Conservation (phyloP, 768 basidiomycete species). For the Lyophyllum decastes region DNA sequence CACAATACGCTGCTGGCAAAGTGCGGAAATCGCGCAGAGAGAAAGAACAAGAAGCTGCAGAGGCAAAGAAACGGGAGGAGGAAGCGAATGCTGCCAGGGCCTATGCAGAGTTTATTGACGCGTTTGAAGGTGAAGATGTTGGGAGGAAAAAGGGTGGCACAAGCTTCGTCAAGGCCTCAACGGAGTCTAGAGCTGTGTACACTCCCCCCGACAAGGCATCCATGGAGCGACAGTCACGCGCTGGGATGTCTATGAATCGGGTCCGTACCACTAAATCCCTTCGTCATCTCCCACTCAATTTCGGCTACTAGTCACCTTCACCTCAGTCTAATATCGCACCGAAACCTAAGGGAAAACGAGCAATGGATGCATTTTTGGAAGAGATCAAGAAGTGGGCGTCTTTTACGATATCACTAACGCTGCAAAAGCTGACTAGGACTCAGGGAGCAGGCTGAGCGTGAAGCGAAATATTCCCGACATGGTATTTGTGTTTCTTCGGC, state of each 20-base stretch:
- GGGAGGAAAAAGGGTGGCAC: slow-evolving; percentile 49
- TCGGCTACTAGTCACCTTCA: slow-evolving; percentile 50
- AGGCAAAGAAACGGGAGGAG: slow-evolving; percentile 84
- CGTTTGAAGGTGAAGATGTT: slow-evolving; percentile 74
- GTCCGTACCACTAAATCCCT: slow-evolving; percentile 9
- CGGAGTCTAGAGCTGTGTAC: slow-evolving; percentile 52
- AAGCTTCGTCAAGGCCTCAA: slow-evolving; percentile 62
- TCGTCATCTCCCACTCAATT: background rate
- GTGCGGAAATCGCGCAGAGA: slow-evolving; percentile 89
- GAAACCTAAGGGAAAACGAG: slow-evolving; percentile 90
- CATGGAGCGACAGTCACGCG: slow-evolving; percentile 20
- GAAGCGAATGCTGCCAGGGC: slow-evolving; percentile 78
- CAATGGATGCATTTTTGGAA: slow-evolving; percentile 95
- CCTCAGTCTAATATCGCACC: slow-evolving; percentile 48
- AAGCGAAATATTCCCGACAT: slow-evolving; percentile 77
- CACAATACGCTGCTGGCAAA: slow-evolving; percentile 84
- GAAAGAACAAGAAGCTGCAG: slow-evolving; percentile 90
- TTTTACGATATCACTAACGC: background rate
- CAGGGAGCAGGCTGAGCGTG: slow-evolving; percentile 92
- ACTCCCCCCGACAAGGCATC: slow-evolving; percentile 36
- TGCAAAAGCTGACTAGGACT: slow-evolving; percentile 8
- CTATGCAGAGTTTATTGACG: slow-evolving; percentile 82
- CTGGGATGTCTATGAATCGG: slow-evolving; percentile 10
- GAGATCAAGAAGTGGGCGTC: slow-evolving; percentile 84
- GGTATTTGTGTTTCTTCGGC: slow-evolving; percentile 34